phyloP scores from a whole-genome alignment of 495 filamentous ascomycete genomes.

The Xylaria grammica region DNA sequence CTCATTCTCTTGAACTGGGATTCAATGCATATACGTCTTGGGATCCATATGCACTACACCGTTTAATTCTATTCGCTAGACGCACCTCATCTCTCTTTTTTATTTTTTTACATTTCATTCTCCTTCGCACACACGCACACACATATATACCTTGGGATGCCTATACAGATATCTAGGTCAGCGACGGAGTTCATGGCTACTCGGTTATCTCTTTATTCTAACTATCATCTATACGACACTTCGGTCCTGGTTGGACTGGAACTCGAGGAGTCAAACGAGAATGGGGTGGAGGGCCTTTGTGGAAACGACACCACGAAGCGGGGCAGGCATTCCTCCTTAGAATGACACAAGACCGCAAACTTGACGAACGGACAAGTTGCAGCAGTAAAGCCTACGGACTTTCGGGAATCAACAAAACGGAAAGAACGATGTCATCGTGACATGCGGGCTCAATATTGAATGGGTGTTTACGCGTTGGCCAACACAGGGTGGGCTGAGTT shows the following conservation, averaged over 20 bases:
- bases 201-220: constrained; percentile 25
- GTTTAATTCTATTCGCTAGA: constrained; percentile 24
- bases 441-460: not conserved
- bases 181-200: constrained; percentile 34
- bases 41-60: constrained; percentile 17
- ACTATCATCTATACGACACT: constrained; percentile 8
- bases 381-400: not conserved
- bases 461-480: not conserved
- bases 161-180: constrained; percentile 25
- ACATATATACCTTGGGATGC: constrained; percentile 18
- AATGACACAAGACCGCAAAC: not conserved
- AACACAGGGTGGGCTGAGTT: not conserved
- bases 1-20: not conserved
- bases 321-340: not conserved
- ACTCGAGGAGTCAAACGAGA: not conserved
- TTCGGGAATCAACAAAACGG: not conserved
- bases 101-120: constrained; percentile 3
- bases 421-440: not conserved
- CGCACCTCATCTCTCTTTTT: constrained; percentile 26
- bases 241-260: constrained; percentile 12
- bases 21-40: not conserved
- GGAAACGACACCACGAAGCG: not conserved
- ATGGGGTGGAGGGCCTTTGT: not conserved
- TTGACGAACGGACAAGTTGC: constrained; percentile 4
- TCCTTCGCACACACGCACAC: constrained; percentile 5